Percentiles rank a stretch among this genome's conserved stretches.
Conservation (phyloP, 345 rosid genomes). For the Mercurialis annua region DNA sequence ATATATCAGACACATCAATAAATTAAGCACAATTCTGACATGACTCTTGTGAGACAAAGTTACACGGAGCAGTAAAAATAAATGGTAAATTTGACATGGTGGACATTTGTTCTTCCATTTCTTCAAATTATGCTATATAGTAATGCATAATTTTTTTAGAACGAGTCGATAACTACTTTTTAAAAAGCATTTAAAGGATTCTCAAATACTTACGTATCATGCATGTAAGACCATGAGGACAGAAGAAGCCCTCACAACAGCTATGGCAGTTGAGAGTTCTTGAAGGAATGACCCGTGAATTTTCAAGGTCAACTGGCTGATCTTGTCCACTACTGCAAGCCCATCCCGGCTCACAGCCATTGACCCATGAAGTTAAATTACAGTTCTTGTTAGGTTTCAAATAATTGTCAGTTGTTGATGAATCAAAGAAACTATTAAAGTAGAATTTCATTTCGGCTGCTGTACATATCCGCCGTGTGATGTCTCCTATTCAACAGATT, state of each 20-base stretch:
- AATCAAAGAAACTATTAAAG: slow-evolving; percentile 45
- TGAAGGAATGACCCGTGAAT: slow-evolving; percentile 53
- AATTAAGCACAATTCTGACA: not conserved
- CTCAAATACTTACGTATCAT: slow-evolving; percentile 74
- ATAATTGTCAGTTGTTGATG: slow-evolving; percentile 29
- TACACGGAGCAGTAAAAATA: not conserved
- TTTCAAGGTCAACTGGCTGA: slow-evolving; percentile 46
- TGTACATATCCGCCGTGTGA: slow-evolving; percentile 55
- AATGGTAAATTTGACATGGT: not conserved
- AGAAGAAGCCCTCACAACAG: slow-evolving; percentile 93
- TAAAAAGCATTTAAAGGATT: slow-evolving; percentile 12
- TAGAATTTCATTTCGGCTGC: slow-evolving; percentile 79
- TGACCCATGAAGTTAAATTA: slow-evolving; percentile 73
- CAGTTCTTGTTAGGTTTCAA: slow-evolving; percentile 72
- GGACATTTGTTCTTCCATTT: not conserved
- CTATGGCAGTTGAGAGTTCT: slow-evolving; percentile 60
- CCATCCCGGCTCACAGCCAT: slow-evolving; percentile 99
- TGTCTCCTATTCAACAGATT: slow-evolving; percentile 45
- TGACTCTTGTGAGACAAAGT: slow-evolving; percentile 1
- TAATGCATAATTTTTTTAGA: not conserved
- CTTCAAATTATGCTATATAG: not conserved
- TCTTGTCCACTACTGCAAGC: slow-evolving; percentile 54
- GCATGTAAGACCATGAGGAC: slow-evolving; percentile 89
- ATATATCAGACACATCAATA: not conserved
- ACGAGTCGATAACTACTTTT: not conserved